Evolutionary conservation across 1,284 basidiomycete genomes (phyloP), one percentile per base, ranked within the genome.

Genomic region (Rhodofomes roseus): DNA sequence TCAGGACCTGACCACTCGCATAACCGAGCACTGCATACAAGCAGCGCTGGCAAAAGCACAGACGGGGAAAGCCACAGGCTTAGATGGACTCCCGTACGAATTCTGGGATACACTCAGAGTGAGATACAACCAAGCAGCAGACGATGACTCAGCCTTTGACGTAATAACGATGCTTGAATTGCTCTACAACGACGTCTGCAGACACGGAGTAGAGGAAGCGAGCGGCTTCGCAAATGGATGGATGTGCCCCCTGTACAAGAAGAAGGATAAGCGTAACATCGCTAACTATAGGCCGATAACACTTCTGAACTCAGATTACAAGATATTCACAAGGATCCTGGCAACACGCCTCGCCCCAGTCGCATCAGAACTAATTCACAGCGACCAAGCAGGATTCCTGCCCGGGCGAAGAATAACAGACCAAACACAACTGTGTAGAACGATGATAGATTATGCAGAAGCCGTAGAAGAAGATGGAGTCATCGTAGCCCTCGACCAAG

Each of bases 221-320:
- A 5, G 5, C 31, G 5, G 31, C 11, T 73, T 75, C 55, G 57
- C 68, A 0, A 56, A 65, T 1, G 74, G 75, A 3, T 73, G 73
- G 70, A 70, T 76, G 57, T 71, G 68, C 62, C 74, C 69, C 0
- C 56, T 75, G 2, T 74, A 71, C 56, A 77, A 77, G 57, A 73
- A 76, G 60, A 69, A 69, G 18, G 67, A 72, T 9, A 36, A 41
- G 6, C 58, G 54, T 0, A 60, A 67, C 2, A 68, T 73, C 0
- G 63, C 60, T 0, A 75, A 74, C 61, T 75, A 76, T 60, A 51
- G 70, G 0, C 74, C 73, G 0, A 74, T 76, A 4, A 73, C 70
- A 0, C 63, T 73, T 0, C 69, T 74, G 0, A 74, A 75, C 61
- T 59, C 66, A 2, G 72, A 74, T 62, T 73, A 74, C 54, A 73